Percentiles rank a stretch among this genome's conserved stretches.
phyloP scores from a whole-genome alignment of 2,329 filamentous ascomycete species.

The Davidsoniella neocaledoniae region DNA sequence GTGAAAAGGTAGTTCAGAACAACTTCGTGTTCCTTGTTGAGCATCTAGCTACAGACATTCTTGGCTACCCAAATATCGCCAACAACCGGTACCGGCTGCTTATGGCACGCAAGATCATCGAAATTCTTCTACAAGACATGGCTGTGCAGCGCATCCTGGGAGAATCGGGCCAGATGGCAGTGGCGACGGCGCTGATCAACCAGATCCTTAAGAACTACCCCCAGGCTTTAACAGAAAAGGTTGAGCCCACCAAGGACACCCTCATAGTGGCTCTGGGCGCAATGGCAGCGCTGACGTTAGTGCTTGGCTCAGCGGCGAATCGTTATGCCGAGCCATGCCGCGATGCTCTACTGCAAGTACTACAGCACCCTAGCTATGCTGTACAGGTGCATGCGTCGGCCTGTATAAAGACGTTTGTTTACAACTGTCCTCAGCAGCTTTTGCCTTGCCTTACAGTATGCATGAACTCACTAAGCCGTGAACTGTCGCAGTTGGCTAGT shows the following conservation, averaged over 20 bases:
- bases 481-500: constrained; percentile 60
- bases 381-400: constrained; percentile 82
- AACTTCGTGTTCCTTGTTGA: constrained; percentile 70
- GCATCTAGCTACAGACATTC: constrained; percentile 62
- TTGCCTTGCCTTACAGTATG: constrained; percentile 84
- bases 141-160: constrained; percentile 69
- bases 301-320: constrained; percentile 67
- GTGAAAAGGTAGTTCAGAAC: constrained; percentile 65
- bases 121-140: constrained; percentile 68
- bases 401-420: constrained; percentile 71
- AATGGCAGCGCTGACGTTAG: constrained; percentile 59
- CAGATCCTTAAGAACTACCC: constrained; percentile 89
- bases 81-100: constrained; percentile 81
- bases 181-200: constrained; percentile 68
- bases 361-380: constrained; percentile 90
- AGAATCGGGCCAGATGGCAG: constrained; percentile 74
- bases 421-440: constrained; percentile 84
- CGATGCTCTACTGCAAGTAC: constrained; percentile 73
- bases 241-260: constrained; percentile 76
- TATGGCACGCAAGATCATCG: constrained; percentile 68
- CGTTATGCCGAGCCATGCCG: constrained; percentile 67
- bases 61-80: constrained; percentile 57
- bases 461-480: constrained; percentile 84
- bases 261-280: constrained; percentile 66
- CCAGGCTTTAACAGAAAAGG: constrained; percentile 68